Base-by-base conservation (phyloP, 116 monocot genomes). In the Zostera marina region DNA sequence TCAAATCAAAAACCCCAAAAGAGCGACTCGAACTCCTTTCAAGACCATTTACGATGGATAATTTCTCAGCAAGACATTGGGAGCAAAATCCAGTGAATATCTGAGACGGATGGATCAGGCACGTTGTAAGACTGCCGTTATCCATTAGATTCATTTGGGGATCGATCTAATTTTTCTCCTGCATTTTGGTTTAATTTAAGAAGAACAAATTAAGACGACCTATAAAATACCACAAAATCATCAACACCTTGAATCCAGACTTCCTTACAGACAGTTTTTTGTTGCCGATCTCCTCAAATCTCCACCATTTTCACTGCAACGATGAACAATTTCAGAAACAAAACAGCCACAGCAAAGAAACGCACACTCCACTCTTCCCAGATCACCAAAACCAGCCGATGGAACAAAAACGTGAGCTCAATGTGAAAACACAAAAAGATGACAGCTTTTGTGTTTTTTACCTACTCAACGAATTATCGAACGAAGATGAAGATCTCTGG, bases 41-140 rank as follows among this genome's bases (percentile, higher is more conserved):
- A 21, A 15, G 23, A 5, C 57, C 13, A 42, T 70, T 73, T 46
- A 84, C 74, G 24, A 49, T 68, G 1, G 79, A 68, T 21, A 93
- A 58, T 43, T 84, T 76, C 69, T 93, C 88, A 22, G 72, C 72
- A 62, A 93, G 64, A 56, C 93, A 93, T 48, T 63, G 60, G 38
- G 88, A 84, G 58, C 93, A 93, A 64, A 93, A 79, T 2, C 93
- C 88, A 26, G 79, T 87, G 67, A 84, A 77, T 45, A 65, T 39
- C 62, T 79, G 74, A 56, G 81, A 73, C 11, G 88, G 93, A 64
- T 93, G 93, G 58, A 56, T 79, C 62, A 46, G 73, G 53, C 93
- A 93, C 64, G 71, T 70, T 47, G 58, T 54, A 45, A 73, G 66
- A 47, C 73, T 47, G 9, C 72, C 68, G 42, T 32, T 64, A n/a